Base-by-base conservation (phyloP, 331 rosid species). In the Malus hybrid region DNA sequence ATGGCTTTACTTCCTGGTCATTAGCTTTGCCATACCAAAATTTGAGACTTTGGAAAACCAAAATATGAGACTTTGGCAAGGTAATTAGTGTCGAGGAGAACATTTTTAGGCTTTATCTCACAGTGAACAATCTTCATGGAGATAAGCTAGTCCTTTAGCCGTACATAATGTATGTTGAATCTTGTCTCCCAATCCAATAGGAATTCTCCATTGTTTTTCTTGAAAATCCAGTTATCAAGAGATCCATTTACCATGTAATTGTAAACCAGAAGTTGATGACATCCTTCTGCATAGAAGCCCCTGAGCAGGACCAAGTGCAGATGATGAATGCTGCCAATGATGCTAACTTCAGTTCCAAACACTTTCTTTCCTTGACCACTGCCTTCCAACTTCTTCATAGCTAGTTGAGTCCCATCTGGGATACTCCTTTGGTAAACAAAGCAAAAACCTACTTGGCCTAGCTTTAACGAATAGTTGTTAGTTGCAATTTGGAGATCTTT, bases 261-360 rank as follows among this genome's bases (percentile, higher is more conserved):
- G 39, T 93, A 93, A 68, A 73, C 97, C 57, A 93, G 89, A 80
- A 93, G 97, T 79, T 93, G 82, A 65, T 90, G 92, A 12, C 85
- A 69, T 73, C 94, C 94, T 78, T 93, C 96, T 8, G 96, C 93
- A 76, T 97, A 93, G 84, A 91, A 93, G 19, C 98, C 98, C 67
- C 34, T 83, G 2, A 91, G 92, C 89, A 80, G 80, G 20, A 91
- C 98, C 86, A 91, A 79, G 71, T 93, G 97, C 39, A 85, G 85
- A 75, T 93, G 98, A 79, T 93, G 98, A 76, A 93, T 91, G 85
- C 96, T 93, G 36, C 98, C 98, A 10, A 93, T 93, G 83, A 88
- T 90, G 91, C 96, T 93, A 68, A 90, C 98, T 85, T 93, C 96
- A 19, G 98, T 96, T 71, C 97, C 86, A 81, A 93, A 90, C 83